A percentile compares a stretch with the other conserved stretches of the same genome.
Evolutionary conservation across 352 stramenopile genomes (phyloP).

Genomic region (Globisporangium ultimum): DNA sequence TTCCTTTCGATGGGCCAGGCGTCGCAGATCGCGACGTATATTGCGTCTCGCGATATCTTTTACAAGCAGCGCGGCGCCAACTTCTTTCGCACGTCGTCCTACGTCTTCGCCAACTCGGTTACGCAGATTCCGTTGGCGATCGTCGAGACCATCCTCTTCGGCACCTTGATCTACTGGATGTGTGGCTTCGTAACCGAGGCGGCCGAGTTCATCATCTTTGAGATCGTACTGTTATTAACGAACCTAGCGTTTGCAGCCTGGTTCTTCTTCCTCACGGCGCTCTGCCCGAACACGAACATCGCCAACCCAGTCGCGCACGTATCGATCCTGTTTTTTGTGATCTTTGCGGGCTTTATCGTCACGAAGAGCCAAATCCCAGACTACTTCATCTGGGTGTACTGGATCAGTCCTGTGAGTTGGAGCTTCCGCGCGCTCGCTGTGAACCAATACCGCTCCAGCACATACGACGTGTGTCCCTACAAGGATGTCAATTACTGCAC

Average conservation of each 20-base stretch:
- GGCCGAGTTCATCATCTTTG: conserved; percentile 5
- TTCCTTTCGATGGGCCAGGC: conserved; percentile 15
- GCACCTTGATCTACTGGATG: conserved; percentile 18
- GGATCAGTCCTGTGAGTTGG: too few species aligned
- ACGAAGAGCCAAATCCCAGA: conserved; percentile 6
- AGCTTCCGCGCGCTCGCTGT: conserved; percentile 20
- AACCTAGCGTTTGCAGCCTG: conserved; percentile 20
- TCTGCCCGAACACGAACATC: conserved; percentile 8
- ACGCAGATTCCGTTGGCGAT: conserved; percentile 8
- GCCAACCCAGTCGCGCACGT: conserved; percentile 9
- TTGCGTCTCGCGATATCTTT: conserved; percentile 8
- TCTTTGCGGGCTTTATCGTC: conserved; percentile 26
- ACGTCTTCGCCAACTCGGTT: conserved; percentile 11
- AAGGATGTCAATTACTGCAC: conserved; percentile 13
- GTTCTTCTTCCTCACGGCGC: conserved; percentile 21
- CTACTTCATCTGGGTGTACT: conserved; percentile 32
- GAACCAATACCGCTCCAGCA: conserved; percentile 15
- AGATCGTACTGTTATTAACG: conserved; percentile 11
- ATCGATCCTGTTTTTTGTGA: conserved; percentile 13
- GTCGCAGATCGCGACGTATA: conserved; percentile 9
- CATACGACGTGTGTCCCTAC: conserved; percentile 12
- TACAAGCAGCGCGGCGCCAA: conserved; percentile 17
- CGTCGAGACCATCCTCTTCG: conserved; percentile 9
- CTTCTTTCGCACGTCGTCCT: conserved; percentile 15
- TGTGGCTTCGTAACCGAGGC: conserved; percentile 8